Evolutionary conservation across 2,329 filamentous ascomycete species (phyloP).

Genomic region (Acrodontium crateriforme): DNA sequence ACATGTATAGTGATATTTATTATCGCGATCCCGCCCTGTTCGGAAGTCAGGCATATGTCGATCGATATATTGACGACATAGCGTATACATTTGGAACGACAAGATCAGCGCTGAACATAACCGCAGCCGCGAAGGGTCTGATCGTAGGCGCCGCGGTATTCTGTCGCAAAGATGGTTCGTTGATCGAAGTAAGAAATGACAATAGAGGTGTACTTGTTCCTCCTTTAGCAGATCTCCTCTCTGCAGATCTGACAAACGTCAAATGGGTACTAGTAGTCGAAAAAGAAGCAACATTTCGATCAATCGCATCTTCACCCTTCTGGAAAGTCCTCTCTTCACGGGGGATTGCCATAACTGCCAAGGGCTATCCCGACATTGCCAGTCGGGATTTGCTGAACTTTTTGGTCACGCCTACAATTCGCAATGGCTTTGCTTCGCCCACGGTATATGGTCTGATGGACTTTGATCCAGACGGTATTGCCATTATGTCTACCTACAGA

Average conservation of each 20-base stretch:
- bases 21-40: slow-evolving; percentile 66
- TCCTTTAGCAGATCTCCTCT: slow-evolving; percentile 33
- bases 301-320: slow-evolving; percentile 44
- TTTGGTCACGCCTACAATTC: slow-evolving; percentile 35
- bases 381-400: slow-evolving; percentile 51
- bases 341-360: slow-evolving; percentile 62
- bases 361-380: slow-evolving; percentile 66
- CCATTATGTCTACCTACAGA: slow-evolving; percentile 61
- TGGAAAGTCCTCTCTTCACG: slow-evolving; percentile 37
- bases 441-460: slow-evolving; percentile 55
- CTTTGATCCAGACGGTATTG: slow-evolving; percentile 62
- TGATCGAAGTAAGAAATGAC: slow-evolving; percentile 27
- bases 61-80: slow-evolving; percentile 60
- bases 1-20: slow-evolving; percentile 52
- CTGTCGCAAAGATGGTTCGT: slow-evolving; percentile 31
- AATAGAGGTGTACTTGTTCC: slow-evolving; percentile 49
- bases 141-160: slow-evolving; percentile 46
- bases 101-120: slow-evolving; percentile 55
- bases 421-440: slow-evolving; percentile 26
- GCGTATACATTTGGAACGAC: slow-evolving; percentile 54
- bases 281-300: slow-evolving; percentile 72
- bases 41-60: slow-evolving; percentile 51
- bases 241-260: slow-evolving; percentile 35
- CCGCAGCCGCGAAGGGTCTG: slow-evolving; percentile 60
- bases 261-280: slow-evolving; percentile 63